Base-by-base conservation (phyloP, 805 yeast genomes). In the Komagataella pseudopastoris region DNA sequence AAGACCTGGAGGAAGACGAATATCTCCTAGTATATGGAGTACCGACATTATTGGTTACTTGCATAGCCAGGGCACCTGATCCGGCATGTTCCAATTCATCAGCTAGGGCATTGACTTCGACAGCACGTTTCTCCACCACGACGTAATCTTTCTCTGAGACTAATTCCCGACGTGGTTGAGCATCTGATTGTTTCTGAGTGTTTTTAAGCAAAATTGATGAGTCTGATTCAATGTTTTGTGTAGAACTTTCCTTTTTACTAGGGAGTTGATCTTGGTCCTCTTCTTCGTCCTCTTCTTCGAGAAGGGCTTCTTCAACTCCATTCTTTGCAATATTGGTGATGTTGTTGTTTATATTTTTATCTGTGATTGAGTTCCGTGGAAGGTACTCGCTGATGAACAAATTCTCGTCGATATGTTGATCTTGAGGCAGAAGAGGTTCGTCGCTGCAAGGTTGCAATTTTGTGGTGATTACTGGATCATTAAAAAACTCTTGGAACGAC, bases 91-190 rank as follows among this genome's bases (percentile, higher is more conserved):
- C 90, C 50, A 91, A 69, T 63, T 90, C 96, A 65, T 91, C 98
- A 2, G 99, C 99, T 52, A 93, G 72, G 2, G 96, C 91, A 69
- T 91, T 91, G 6, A 91, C 95, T 63, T 93, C 98, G 3, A 91
- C 97, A 0, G 93, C 88, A 49, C 95, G 77, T 64, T 91, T 93
- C 64, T 91, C 98, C 24, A 91, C 90, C 45, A 91, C 95, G 39
- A 91, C 98, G 59, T 91, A 91, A 60, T 89, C 97, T 56, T 80
- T 82, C 58, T 88, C 96, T 52, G 81, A 68, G 23, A 76, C 72
- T 20, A 75, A 60, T 51, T 81, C 85, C 39, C 39, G 39, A 14
- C 39, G 39, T 10, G 39, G 20, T 56, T 51, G 23, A 49, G 53
- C 46, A 55, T 53, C 18, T 46, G n/a, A 18, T 12, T 14, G 48